Evolutionary conservation across 1,139 yeast genomes (phyloP).

Genomic region (Suhomyces maxii): DNA sequence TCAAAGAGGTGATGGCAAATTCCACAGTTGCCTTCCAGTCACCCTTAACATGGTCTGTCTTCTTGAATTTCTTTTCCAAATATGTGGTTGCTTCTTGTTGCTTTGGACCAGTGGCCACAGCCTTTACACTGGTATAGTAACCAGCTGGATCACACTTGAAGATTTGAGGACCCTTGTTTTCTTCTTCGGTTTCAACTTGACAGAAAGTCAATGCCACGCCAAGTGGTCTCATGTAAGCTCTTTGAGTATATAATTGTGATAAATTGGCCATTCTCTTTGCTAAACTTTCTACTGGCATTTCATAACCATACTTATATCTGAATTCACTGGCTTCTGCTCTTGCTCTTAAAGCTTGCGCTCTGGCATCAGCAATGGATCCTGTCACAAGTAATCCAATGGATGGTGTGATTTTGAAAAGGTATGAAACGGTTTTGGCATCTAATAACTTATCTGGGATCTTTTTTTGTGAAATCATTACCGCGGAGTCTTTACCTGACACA

Average conservation of each 20-base stretch:
- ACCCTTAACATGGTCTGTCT: constrained; percentile 69
- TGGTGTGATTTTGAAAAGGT: constrained; percentile 78
- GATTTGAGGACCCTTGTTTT: constrained; percentile 75
- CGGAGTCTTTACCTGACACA: constrained; percentile 80
- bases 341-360: constrained; percentile 87
- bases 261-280: constrained; percentile 95
- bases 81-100: constrained; percentile 94
- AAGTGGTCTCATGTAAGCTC: constrained; percentile 98
- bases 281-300: constrained; percentile 92
- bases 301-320: constrained; percentile 91
- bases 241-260: constrained; percentile 92
- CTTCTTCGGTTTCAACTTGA: constrained; percentile 68
- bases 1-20: constrained; percentile 80
- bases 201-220: constrained; percentile 91
- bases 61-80: constrained; percentile 88
- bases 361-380: constrained; percentile 95
- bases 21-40: constrained; percentile 91
- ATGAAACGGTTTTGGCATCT: constrained; percentile 82
- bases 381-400: constrained; percentile 89
- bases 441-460: constrained; percentile 93
- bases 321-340: constrained; percentile 94
- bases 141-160: constrained; percentile 98
- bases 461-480: constrained; percentile 92
- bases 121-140: constrained; percentile 86
- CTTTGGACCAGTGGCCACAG: constrained; percentile 94